phyloP scores from a whole-genome alignment of 306 rosid species.

The Vigna nakashimae region DNA sequence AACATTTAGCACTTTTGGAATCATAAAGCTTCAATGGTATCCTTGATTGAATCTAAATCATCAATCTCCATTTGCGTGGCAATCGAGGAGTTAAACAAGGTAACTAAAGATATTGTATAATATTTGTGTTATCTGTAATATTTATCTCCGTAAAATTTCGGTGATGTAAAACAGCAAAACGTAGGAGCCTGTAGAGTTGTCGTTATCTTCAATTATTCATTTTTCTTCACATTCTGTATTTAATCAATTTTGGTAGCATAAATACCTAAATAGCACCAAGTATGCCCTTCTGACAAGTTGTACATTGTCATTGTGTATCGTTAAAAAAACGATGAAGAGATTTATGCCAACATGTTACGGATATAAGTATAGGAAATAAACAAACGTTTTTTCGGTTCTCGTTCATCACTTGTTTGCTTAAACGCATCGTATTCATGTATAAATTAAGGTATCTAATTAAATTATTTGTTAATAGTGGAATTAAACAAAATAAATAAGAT shows the following conservation, averaged over 20 bases:
- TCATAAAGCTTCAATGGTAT: conserved; percentile 32
- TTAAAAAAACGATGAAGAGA: conserved; percentile 17
- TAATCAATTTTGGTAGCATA: conserved; percentile 48
- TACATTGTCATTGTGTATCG: conserved; percentile 30
- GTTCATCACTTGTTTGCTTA: conserved; percentile 1
- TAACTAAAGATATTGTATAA: conserved; percentile 46
- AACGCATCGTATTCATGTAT: too few species aligned
- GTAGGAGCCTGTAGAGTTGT: conserved; percentile 39
- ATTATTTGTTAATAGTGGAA: too few species aligned
- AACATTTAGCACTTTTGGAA: conserved; percentile 22
- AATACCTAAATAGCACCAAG: conserved; percentile 33
- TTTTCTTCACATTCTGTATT: conserved; percentile 35
- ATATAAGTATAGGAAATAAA: background rate
- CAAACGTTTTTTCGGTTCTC: background rate
- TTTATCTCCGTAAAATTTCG: conserved; percentile 42
- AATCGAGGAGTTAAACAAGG: conserved; percentile 38
- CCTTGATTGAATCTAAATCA: conserved; percentile 33
- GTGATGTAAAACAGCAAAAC: conserved; percentile 38
- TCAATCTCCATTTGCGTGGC: conserved; percentile 36
- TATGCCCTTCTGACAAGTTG: conserved; percentile 27
- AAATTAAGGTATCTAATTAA: too few species aligned
- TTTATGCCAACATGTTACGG: conserved; percentile 13
- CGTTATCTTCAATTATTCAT: conserved; percentile 35
- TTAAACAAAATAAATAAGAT: too few species aligned
- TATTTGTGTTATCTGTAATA: conserved; percentile 40